Base-by-base conservation (phyloP, 75 land plant genomes). In the Pseudotsuga menziesii region DNA sequence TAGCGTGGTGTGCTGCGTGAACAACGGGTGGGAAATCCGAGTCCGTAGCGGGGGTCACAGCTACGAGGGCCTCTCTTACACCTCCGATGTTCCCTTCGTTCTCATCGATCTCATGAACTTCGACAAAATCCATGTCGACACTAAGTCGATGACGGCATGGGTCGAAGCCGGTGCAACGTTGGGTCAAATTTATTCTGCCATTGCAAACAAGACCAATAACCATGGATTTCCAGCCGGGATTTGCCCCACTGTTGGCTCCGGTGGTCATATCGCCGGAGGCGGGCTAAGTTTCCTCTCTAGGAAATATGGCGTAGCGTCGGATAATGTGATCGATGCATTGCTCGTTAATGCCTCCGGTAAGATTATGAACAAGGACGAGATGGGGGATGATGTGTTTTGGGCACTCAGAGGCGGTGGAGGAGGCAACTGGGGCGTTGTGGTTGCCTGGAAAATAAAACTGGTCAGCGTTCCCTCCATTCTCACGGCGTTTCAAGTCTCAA, bases 351-450 rank as follows among this genome's bases (percentile, higher is more conserved):
- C 73, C 3, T 58, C 78, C 25, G 89, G 89, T 3, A 9, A 23
- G 57, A 15, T 84, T 54, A 61, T 78, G 7, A 70, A 79, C n/a
- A 76, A 81, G 61, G 27, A 55, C 19, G 15, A 77, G 17, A 83
- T 85, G 87, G 86, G 83, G 1, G 79, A 83, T 22, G 79, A 83
- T 32, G 32, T 81, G 32, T 87, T 87, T 26, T 87, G 85, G 89
- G 89, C 88, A 12, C 60, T 87, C 0, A 72, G 83, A 55, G 89
- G 89, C 15, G 89, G 89, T 4, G 89, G 85, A 2, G 83, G 81
- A 0, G 80, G 83, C 12, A 71, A 25, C 75, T 57, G 59, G 75
- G 83, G 79, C 3, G 59, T 82, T 4, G 20, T 80, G 20, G 14
- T 79, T 9, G 29, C 81, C 1, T 85, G 78, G 75, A 82, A 77